Conservation (phyloP, 2,329 filamentous ascomycete genomes). For the Didymella pomorum region DNA sequence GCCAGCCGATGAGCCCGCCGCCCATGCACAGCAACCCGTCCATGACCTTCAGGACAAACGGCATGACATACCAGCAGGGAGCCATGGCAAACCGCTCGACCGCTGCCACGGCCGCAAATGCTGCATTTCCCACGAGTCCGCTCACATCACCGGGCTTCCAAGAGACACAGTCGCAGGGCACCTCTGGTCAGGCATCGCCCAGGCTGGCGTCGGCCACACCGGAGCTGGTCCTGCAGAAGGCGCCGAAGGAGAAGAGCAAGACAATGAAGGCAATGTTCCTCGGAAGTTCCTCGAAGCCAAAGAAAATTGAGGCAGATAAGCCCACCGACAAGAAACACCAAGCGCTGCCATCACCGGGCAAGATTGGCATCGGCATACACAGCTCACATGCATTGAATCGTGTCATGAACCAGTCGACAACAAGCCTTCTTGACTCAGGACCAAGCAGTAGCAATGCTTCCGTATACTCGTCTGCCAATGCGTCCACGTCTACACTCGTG, state of each 20-base stretch:
- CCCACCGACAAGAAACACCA: slow-evolving; percentile 66
- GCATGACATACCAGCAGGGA: slow-evolving; percentile 66
- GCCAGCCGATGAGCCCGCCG: slow-evolving; percentile 63
- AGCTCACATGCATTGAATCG: slow-evolving; percentile 71
- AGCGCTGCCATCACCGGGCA: slow-evolving; percentile 71
- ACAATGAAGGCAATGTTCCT: slow-evolving; percentile 84
- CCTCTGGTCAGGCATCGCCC: slow-evolving; percentile 44
- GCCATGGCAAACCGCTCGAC: slow-evolving; percentile 68
- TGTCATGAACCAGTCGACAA: slow-evolving; percentile 71
- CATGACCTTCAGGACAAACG: slow-evolving; percentile 53
- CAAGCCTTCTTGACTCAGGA: slow-evolving; percentile 69
- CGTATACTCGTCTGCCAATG: slow-evolving; percentile 78
- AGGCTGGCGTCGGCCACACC: slow-evolving; percentile 38
- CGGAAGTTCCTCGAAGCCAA: slow-evolving; percentile 63
- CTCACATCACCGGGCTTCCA: slow-evolving; percentile 53
- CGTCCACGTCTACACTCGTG: slow-evolving; percentile 78
- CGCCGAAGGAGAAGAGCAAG: slow-evolving; percentile 74
- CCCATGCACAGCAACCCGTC: slow-evolving; percentile 55
- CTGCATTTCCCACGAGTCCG: slow-evolving; percentile 73
- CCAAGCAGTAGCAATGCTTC: slow-evolving; percentile 66
- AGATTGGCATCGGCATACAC: slow-evolving; percentile 70
- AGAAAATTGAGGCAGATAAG: slow-evolving; percentile 76
- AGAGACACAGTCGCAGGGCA: slow-evolving; percentile 23
- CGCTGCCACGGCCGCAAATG: slow-evolving; percentile 75
- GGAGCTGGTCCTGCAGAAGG: slow-evolving; percentile 65